phyloP scores from a whole-genome alignment of 805 yeast genomes.

The Yamadazyma phyllophila region DNA sequence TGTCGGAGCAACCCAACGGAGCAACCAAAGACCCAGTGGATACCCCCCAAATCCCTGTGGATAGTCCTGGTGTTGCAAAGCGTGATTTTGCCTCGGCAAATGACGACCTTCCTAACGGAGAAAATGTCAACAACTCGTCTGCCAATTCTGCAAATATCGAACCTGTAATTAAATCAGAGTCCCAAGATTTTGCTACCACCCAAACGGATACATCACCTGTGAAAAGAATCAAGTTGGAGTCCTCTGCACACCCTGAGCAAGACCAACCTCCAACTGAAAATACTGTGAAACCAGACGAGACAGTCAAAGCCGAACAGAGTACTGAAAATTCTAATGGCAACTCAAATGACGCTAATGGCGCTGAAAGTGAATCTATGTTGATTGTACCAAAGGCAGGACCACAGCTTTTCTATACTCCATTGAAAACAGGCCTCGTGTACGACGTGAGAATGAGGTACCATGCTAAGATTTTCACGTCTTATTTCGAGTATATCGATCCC shows the following conservation, averaged over 20 bases:
- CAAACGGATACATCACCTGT: not conserved
- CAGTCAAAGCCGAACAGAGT: not conserved
- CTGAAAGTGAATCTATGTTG: conserved; percentile 3
- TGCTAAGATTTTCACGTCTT: conserved; percentile 88
- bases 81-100: not conserved
- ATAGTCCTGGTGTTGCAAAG: not conserved
- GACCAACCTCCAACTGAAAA: not conserved
- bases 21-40: not conserved
- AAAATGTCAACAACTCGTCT: conserved; percentile 1
- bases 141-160: not conserved
- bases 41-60: not conserved
- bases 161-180: not conserved
- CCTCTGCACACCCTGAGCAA: not conserved
- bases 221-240: not conserved
- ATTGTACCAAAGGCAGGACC: conserved; percentile 61
- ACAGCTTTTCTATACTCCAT: conserved; percentile 63
- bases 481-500: conserved; percentile 93
- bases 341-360: not conserved
- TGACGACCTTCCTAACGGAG: not conserved
- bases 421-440: conserved; percentile 91
- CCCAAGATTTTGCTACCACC: not conserved
- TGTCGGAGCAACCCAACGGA: conserved; percentile 3
- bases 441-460: conserved; percentile 98
- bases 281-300: not conserved
- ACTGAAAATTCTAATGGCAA: not conserved